Percentiles rank a stretch among this genome's conserved stretches.
These are phyloP conservation scores for Actinomortierella wolfii DNA, from an alignment of 371 early-diverging fungal genomes.

Conservation along the genomic window DNA sequence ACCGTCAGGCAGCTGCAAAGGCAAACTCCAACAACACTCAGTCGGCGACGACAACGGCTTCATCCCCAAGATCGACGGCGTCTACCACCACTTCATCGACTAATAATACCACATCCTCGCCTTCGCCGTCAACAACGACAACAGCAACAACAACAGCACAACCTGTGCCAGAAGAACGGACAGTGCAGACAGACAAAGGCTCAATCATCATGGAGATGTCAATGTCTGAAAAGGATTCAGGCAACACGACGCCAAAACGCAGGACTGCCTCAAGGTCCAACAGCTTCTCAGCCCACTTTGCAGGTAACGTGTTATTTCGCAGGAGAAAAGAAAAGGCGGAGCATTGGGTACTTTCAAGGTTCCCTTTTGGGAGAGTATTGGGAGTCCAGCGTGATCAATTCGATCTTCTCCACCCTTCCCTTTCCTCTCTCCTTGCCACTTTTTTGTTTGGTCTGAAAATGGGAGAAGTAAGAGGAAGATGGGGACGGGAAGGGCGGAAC, in stretches of 20 bases:
- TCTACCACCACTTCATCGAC: not conserved
- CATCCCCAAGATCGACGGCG: no score
- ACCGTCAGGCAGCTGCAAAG: constrained; percentile 10
- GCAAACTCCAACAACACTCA: not conserved
- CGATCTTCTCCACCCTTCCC: no score
- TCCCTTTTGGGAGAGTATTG: no score
- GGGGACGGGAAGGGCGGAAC: not conserved
- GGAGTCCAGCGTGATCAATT: no score
- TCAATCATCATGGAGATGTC: constrained; percentile 1
- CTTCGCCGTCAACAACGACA: not conserved
- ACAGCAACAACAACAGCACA: not conserved
- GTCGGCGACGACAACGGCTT: not conserved
- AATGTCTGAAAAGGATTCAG: no score
- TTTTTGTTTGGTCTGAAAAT: not conserved
- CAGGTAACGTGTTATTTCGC: no score
- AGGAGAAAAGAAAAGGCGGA: no score
- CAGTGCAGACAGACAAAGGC: not conserved
- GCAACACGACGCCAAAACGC: not conserved
- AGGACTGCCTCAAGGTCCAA: constrained; percentile 33
- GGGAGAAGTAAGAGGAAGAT: not conserved
- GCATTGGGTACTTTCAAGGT: no score
- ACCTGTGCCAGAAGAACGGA: not conserved
- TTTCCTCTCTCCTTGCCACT: no score
- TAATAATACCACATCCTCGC: not conserved
- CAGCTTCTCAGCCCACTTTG: constrained; percentile 40